Percentiles rank a stretch among this genome's conserved stretches.
phyloP scores from a whole-genome alignment of 257 asterid genomes.

The Cruciata laevipes region DNA sequence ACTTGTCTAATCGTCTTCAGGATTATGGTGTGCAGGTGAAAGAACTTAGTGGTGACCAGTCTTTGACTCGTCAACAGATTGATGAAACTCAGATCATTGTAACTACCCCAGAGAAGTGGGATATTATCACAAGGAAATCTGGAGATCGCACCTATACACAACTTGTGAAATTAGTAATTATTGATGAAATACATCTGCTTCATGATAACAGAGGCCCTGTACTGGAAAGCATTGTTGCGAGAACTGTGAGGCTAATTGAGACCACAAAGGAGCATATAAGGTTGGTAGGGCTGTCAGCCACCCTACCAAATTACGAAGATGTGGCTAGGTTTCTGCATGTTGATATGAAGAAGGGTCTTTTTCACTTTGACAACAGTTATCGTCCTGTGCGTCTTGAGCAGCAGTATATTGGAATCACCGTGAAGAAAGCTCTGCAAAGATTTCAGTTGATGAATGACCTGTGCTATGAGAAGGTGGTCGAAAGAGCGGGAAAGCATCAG shows the following conservation, averaged over 20 bases:
- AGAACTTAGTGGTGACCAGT: constrained; percentile 40
- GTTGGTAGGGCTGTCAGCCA: constrained; percentile 40
- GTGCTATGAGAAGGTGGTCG: constrained; percentile 39
- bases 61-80: constrained; percentile 40
- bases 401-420: constrained; percentile 36
- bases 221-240: constrained; percentile 37
- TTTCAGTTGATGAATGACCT: constrained; percentile 44
- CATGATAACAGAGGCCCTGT: constrained; percentile 45
- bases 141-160: constrained; percentile 44
- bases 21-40: constrained; percentile 35
- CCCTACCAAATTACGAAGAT: constrained; percentile 39
- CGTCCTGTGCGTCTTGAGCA: constrained; percentile 41
- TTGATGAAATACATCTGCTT: constrained; percentile 39
- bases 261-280: constrained; percentile 42
- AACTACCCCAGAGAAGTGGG: constrained; percentile 47
- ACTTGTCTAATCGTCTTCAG: constrained; percentile 33
- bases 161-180: constrained; percentile 32
- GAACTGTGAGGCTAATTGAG: constrained; percentile 40
- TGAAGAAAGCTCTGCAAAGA: constrained; percentile 39
- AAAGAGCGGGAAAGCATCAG: constrained; percentile 38
- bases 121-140: constrained; percentile 39
- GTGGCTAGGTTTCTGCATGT: constrained; percentile 40
- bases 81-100: constrained; percentile 45
- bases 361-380: constrained; percentile 38
- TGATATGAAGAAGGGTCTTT: constrained; percentile 35